Conservation (phyloP, 2,329 filamentous ascomycete species). For the Corniculantispora saksenae region DNA sequence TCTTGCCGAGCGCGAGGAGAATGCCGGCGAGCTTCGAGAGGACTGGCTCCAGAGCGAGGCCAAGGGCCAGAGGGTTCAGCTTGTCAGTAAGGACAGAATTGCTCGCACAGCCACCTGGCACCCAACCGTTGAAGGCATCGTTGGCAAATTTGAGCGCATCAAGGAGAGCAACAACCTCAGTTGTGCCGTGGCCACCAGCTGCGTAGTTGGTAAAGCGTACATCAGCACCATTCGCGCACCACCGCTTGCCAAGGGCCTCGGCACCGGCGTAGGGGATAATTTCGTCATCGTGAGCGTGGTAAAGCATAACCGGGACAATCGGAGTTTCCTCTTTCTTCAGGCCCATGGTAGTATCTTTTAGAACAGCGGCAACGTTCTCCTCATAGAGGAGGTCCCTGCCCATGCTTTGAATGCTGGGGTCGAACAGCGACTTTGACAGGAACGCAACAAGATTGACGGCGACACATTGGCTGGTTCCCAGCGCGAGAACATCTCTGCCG, state of each 20-base stretch:
- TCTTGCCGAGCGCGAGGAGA: slow-evolving; percentile 8
- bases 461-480: slow-evolving; percentile 15
- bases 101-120: slow-evolving; percentile 1
- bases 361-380: not conserved
- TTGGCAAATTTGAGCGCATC: slow-evolving; percentile 8
- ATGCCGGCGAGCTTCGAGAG: not conserved
- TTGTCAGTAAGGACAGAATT: slow-evolving; percentile 8
- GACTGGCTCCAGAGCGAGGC: slow-evolving; percentile 14
- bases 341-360: slow-evolving; percentile 10
- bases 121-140: slow-evolving; percentile 16
- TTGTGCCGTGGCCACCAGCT: slow-evolving; percentile 13
- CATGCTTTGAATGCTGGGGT: slow-evolving; percentile 14
- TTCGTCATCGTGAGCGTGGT: slow-evolving; percentile 18
- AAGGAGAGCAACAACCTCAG: slow-evolving; percentile 8
- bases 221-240: slow-evolving; percentile 17
- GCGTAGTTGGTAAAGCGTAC: slow-evolving; percentile 15
- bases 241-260: not conserved
- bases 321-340: slow-evolving; percentile 14
- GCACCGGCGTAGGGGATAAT: slow-evolving; percentile 13
- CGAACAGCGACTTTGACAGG: slow-evolving; percentile 11
- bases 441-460: slow-evolving; percentile 7
- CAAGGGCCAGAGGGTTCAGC: slow-evolving; percentile 14
- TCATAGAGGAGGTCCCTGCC: slow-evolving; percentile 12
- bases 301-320: slow-evolving; percentile 16
- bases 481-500: not conserved